A percentile compares a stretch with the other conserved stretches of the same genome.
Evolutionary conservation across 73 alveolate species (phyloP).

Genomic region (Paraurostyla sp.): DNA sequence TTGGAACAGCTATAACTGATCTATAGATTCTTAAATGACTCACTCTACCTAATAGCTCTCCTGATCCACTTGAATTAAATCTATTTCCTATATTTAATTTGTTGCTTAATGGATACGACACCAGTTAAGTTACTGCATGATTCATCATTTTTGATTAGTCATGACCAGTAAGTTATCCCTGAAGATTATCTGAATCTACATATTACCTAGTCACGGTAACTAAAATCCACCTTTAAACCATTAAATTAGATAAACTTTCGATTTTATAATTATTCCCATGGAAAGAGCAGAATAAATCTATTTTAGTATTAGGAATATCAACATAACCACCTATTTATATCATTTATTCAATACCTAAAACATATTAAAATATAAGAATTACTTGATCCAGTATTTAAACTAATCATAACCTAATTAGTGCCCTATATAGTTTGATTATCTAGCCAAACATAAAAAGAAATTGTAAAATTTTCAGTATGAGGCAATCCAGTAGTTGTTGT

Average conservation of each 20-base stretch:
- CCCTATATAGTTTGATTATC: not conserved
- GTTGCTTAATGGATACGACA: not conserved
- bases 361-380: not conserved
- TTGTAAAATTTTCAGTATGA: not conserved
- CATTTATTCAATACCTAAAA: no score
- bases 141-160: no score
- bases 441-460: constrained; percentile 37
- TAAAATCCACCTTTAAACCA: no score
- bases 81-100: not conserved
- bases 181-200: no score
- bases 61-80: not conserved
- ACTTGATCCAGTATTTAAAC: not conserved
- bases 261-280: no score
- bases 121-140: no score
- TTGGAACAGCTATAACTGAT: not conserved
- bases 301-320: no score
- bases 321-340: no score
- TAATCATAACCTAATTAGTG: not conserved
- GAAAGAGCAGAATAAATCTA: no score
- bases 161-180: no score
- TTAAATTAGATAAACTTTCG: no score
- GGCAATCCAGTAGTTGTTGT: not conserved
- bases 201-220: no score
- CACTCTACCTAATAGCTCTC: constrained; percentile 6
- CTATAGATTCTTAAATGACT: constrained; percentile 19